These are phyloP conservation scores for Cercospora zeina DNA, from an alignment of 2,329 filamentous ascomycete species.

Conservation along the genomic window DNA sequence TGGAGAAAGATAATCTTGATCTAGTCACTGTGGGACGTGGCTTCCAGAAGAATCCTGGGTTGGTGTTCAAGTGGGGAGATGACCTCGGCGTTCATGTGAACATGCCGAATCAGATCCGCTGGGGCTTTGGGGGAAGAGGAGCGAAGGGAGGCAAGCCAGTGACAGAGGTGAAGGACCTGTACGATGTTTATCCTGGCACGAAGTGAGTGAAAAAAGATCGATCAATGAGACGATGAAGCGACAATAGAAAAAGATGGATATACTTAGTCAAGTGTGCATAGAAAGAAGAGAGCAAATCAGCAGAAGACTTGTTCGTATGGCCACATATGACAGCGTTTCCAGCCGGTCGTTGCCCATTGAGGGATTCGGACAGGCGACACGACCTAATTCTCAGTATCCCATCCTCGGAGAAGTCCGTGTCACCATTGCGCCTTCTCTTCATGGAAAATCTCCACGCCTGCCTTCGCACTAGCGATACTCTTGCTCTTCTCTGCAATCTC, in stretches of 20 bases:
- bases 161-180: constrained; percentile 22
- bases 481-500: constrained; percentile 23
- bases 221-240: not conserved
- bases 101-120: constrained; percentile 71
- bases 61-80: constrained; percentile 67
- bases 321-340: too few relatives aligned
- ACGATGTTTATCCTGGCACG: constrained; percentile 9
- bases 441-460: constrained; percentile 15
- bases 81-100: constrained; percentile 69
- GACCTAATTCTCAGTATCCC: too few relatives aligned
- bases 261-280: not conserved
- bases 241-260: not conserved
- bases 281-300: too few relatives aligned
- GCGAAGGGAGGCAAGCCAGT: constrained; percentile 39
- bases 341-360: too few relatives aligned
- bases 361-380: too few relatives aligned
- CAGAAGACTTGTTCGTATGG: too few relatives aligned
- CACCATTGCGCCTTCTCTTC: constrained; percentile 11
- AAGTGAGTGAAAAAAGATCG: constrained; percentile 1
- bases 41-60: constrained; percentile 63
- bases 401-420: not conserved
- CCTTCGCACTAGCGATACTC: constrained; percentile 24
- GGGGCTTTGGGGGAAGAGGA: constrained; percentile 56
- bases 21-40: constrained; percentile 72
- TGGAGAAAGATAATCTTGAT: constrained; percentile 58